phyloP scores from a whole-genome alignment of 495 filamentous ascomycete species.

The Apodospora peruviana region DNA sequence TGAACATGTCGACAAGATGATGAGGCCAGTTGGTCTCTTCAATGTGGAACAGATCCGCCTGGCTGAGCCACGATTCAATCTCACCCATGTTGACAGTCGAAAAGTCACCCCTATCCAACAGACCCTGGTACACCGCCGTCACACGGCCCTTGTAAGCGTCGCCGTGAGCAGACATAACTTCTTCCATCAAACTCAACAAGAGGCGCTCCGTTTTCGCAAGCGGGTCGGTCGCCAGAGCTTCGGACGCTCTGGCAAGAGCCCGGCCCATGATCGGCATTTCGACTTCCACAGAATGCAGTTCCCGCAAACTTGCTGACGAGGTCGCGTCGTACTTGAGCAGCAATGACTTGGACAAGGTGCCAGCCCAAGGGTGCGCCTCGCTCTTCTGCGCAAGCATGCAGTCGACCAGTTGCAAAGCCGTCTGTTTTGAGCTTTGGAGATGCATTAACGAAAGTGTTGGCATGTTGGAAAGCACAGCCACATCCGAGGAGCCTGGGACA shows the following conservation, averaged over 20 bases:
- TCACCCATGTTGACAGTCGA: slow-evolving; percentile 4
- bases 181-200: slow-evolving; percentile 42
- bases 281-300: slow-evolving; percentile 58
- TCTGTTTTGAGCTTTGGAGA: slow-evolving; percentile 29
- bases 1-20: slow-evolving; percentile 24
- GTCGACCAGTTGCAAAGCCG: slow-evolving; percentile 39
- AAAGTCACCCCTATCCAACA: slow-evolving; percentile 6
- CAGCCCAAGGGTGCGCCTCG: slow-evolving; percentile 42
- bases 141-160: slow-evolving; percentile 8
- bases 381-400: slow-evolving; percentile 32
- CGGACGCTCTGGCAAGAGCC: slow-evolving; percentile 41
- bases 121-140: slow-evolving; percentile 8
- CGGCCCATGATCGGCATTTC: slow-evolving; percentile 60
- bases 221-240: slow-evolving; percentile 43
- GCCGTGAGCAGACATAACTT: slow-evolving; percentile 41
- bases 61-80: slow-evolving; percentile 18
- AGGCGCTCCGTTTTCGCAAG: slow-evolving; percentile 40
- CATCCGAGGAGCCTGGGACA: slow-evolving; percentile 19
- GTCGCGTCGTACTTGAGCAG: slow-evolving; percentile 51
- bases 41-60: slow-evolving; percentile 9
- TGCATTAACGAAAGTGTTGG: slow-evolving; percentile 42
- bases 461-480: slow-evolving; percentile 40
- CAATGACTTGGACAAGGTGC: slow-evolving; percentile 49
- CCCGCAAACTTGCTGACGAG: slow-evolving; percentile 49
- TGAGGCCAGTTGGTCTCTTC: slow-evolving; percentile 6